These are phyloP conservation scores for Naganishia albida DNA, from an alignment of 1,284 basidiomycete genomes.

Conservation along the genomic window DNA sequence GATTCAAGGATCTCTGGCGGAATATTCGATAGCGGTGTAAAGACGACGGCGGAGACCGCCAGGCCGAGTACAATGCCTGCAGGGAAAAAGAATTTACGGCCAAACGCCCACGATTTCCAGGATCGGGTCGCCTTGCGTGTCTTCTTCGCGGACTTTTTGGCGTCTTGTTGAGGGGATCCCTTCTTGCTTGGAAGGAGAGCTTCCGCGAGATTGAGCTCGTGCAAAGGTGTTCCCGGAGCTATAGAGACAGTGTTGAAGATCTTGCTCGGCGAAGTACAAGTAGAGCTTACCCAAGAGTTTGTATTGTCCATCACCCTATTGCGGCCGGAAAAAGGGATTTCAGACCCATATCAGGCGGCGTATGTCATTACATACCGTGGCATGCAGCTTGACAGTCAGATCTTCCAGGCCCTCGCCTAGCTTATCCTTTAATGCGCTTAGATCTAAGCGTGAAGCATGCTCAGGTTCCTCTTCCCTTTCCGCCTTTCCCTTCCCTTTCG, in stretches of 20 bases:
- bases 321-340: neutral
- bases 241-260: neutral
- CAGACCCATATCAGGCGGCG: too few relatives aligned
- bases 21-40: constrained; percentile 29
- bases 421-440: constrained; percentile 15
- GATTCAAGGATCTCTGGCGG: constrained; percentile 31
- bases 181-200: neutral
- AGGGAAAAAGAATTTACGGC: constrained; percentile 37
- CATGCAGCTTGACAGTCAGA: constrained; percentile 44
- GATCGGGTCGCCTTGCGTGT: neutral
- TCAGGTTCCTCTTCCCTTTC: neutral
- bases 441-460: neutral
- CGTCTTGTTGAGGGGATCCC: neutral
- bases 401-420: constrained; percentile 37
- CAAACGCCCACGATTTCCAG: constrained; percentile 38
- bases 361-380: constrained; percentile 38
- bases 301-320: constrained; percentile 41
- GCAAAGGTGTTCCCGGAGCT: constrained; percentile 53
- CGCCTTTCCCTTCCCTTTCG: neutral
- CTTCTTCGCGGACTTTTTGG: neutral
- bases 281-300: constrained; percentile 36
- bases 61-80: constrained; percentile 39
- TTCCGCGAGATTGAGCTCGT: constrained; percentile 42
- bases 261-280: neutral
- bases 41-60: constrained; percentile 27